Conservation (phyloP, 768 basidiomycete species). For the Peribolospora baueri region DNA sequence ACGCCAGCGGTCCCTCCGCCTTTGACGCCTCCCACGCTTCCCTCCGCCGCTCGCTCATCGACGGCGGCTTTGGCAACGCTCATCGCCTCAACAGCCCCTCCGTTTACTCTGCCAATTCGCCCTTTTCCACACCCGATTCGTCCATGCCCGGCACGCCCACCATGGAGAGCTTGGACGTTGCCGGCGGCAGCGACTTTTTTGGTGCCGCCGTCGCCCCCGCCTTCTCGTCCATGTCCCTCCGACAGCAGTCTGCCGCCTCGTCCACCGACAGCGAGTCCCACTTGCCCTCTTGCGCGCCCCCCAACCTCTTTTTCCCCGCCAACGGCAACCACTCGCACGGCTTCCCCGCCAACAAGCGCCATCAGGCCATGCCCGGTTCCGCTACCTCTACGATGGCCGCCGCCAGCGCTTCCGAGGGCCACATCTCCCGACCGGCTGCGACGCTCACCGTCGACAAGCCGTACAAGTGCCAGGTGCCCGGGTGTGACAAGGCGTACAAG, state of each 20-base stretch:
- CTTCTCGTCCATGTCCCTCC: slow-evolving; percentile 13
- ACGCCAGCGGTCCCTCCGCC: no score
- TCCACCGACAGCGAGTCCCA: no score
- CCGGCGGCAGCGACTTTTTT: background rate
- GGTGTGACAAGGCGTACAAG: slow-evolving; percentile 19
- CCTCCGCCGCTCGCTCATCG: no score
- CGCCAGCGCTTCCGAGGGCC: slow-evolving; percentile 21
- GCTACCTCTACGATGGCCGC: slow-evolving; percentile 5
- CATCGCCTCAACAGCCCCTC: no score
- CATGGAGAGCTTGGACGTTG: background rate
- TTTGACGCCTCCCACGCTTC: no score
- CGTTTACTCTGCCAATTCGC: background rate
- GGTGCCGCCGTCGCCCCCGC: slow-evolving; percentile 12
- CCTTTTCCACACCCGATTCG: background rate
- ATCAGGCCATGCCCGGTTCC: slow-evolving; percentile 7
- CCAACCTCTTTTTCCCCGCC: slow-evolving; percentile 17
- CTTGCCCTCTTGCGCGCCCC: background rate
- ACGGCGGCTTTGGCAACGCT: no score
- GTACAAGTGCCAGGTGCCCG: slow-evolving; percentile 28
- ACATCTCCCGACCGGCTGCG: slow-evolving; percentile 29
- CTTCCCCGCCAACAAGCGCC: slow-evolving; percentile 19
- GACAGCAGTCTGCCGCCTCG: slow-evolving; percentile 15
- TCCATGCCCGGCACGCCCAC: slow-evolving; percentile 1
- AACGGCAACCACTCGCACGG: slow-evolving; percentile 20
- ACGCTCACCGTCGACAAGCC: slow-evolving; percentile 34